Evolutionary conservation across 768 basidiomycete genomes (phyloP).

Genomic region (Suillus spraguei): DNA sequence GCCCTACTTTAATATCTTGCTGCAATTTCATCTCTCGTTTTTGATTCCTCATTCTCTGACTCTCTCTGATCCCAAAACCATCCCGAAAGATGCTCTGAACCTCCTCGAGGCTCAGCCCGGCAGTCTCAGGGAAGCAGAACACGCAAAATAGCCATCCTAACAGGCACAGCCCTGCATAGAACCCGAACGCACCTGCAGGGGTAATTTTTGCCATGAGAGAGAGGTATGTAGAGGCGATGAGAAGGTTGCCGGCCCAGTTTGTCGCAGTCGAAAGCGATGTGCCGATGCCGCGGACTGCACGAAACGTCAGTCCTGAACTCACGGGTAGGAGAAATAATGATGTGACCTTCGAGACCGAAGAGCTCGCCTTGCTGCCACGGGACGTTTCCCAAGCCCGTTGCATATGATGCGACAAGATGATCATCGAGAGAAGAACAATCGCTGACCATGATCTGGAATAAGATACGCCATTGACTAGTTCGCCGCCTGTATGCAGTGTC

Average conservation of each 20-base stretch:
- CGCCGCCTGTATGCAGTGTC: constrained; percentile 60
- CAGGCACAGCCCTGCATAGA: constrained; percentile 74
- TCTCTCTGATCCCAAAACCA: constrained; percentile 67
- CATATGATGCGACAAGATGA: constrained; percentile 84
- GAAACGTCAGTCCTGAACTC: background rate
- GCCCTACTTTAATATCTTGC: constrained; percentile 16
- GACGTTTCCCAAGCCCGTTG: constrained; percentile 75
- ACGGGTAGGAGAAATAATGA: background rate
- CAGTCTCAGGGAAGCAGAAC: constrained; percentile 79
- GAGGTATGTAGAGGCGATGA: constrained; percentile 80
- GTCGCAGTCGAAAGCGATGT: constrained; percentile 74
- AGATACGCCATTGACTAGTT: constrained; percentile 57
- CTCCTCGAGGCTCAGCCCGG: constrained; percentile 71
- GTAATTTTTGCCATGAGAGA: constrained; percentile 76
- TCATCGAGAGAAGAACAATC: constrained; percentile 78
- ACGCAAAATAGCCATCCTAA: constrained; percentile 71
- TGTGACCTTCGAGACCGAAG: constrained; percentile 71
- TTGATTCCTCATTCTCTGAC: constrained; percentile 47
- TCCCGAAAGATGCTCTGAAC: constrained; percentile 61
- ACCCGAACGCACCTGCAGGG: constrained; percentile 74
- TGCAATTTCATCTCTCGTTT: constrained; percentile 46
- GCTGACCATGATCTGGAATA: constrained; percentile 67
- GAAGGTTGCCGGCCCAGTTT: constrained; percentile 77
- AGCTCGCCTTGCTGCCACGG: constrained; percentile 91
- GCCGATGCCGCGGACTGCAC: constrained; percentile 71